Evolutionary conservation across 305 asterid species (phyloP), one percentile per base, ranked within the genome.

Genomic region (Fraxinus baroniana): DNA sequence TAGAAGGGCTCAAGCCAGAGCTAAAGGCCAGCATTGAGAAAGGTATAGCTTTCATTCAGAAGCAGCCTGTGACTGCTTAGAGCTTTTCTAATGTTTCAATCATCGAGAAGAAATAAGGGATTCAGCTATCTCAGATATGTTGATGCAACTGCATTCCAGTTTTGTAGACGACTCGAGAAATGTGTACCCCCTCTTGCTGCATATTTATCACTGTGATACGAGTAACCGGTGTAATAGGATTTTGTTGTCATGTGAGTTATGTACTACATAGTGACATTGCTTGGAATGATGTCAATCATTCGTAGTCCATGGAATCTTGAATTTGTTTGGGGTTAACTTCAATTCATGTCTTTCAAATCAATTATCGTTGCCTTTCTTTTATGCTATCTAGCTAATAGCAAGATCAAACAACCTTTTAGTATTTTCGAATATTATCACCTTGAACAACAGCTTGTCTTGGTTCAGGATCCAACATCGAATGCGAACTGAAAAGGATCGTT

Each of bases 11-110:
- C 33, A 94, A 94, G 89, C 85, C 93, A 7, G 97, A 91, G 88
- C 85, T 94, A 86, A 91, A 89, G 89, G 82, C 93, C 79, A 94
- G 98, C 84, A 94, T 94, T n/a, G 97, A 94, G 89, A 94, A 93
- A 90, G 98, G 98, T 9, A 80, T 92, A 3, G 88, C 85, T 78
- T 94, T 93, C 78, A 92, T 86, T 70, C 85, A 86, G 87, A 94
- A 92, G 87, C 91, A 93, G 81, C 81, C 97, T 0, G 94, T 89
- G 83, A 76, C 91, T 79, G 93, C 94, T 22, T 94, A 85, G 84
- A 74, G 2, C 81, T 64, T 46, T 49, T 6, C 73, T 79, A 81
- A 52, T 28, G 79, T 49, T 80, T 84, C 76, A 62, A 64, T 81
- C 80, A 86, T 78, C 71, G 86, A 81, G 83, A 81, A 22, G 13